A percentile compares a stretch with the other conserved stretches of the same genome.
phyloP scores from a whole-genome alignment of 768 basidiomycete species.

The Pseudohyphozyma bogoriensis region DNA sequence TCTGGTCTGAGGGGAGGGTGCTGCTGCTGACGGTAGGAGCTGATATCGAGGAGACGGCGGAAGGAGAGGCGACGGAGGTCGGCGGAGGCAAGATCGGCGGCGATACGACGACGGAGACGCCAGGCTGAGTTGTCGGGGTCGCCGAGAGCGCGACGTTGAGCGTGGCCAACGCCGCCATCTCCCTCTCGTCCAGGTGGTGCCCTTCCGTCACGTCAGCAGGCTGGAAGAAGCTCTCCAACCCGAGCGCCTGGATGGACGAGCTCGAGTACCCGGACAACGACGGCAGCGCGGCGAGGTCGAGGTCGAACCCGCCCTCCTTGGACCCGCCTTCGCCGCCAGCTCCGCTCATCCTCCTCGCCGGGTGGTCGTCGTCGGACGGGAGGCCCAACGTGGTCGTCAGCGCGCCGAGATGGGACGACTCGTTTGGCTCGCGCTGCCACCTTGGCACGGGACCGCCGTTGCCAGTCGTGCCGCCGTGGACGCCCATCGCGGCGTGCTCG shows the following conservation, averaged over 20 bases:
- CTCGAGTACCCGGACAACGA: constrained; percentile 1
- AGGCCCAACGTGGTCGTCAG: too few relatives aligned
- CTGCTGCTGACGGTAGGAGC: background rate
- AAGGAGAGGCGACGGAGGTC: background rate
- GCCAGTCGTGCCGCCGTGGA: too few relatives aligned
- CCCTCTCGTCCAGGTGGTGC: too few relatives aligned
- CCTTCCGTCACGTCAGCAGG: too few relatives aligned
- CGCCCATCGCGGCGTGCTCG: too few relatives aligned
- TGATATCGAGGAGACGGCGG: background rate
- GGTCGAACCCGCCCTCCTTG: background rate
- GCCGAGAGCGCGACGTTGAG: background rate
- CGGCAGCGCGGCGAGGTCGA: constrained; percentile 1
- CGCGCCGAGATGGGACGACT: too few relatives aligned
- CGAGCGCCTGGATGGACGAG: constrained; percentile 1
- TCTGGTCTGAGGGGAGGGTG: background rate
- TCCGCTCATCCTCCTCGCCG: too few relatives aligned
- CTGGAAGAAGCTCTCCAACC: constrained; percentile 8
- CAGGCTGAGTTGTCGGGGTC: background rate
- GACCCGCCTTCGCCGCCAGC: too few relatives aligned
- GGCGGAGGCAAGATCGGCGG: background rate
- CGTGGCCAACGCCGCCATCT: too few relatives aligned
- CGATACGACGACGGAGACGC: background rate
- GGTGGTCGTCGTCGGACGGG: too few relatives aligned
- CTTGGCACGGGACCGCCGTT: too few relatives aligned
- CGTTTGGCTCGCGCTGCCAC: too few relatives aligned